Evolutionary conservation across 805 yeast species (phyloP).

Genomic region (Geotrichum ghanense): DNA sequence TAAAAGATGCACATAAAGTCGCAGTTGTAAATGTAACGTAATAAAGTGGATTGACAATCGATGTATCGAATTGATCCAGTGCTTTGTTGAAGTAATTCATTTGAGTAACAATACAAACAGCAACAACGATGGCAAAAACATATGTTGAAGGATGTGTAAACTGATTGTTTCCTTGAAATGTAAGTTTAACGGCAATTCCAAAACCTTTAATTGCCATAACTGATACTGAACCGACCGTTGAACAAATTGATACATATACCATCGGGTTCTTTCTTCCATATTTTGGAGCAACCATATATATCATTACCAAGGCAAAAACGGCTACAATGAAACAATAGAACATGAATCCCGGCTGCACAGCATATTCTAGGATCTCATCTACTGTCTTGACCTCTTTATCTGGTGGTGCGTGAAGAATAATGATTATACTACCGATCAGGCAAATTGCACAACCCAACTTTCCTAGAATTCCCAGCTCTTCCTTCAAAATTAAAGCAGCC

Average conservation of each 20-base stretch:
- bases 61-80: conserved; percentile 83
- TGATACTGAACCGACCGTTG: conserved; percentile 80
- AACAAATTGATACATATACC: conserved; percentile 82
- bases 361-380: conserved; percentile 75
- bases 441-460: conserved; percentile 91
- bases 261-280: conserved; percentile 76
- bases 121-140: conserved; percentile 66
- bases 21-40: conserved; percentile 88
- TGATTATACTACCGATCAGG: conserved; percentile 75
- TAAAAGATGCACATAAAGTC: conserved; percentile 75
- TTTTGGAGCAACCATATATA: conserved; percentile 70
- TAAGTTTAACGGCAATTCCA: conserved; percentile 81
- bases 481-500: conserved; percentile 75
- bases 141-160: conserved; percentile 78
- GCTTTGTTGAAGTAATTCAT: conserved; percentile 94
- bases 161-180: conserved; percentile 78
- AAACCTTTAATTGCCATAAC: conserved; percentile 90
- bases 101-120: conserved; percentile 73
- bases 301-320: conserved; percentile 62
- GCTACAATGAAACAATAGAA: conserved; percentile 53
- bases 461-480: conserved; percentile 78
- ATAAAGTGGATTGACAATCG: conserved; percentile 82
- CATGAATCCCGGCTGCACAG: conserved; percentile 62
- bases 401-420: conserved; percentile 88
- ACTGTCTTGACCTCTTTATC: conserved; percentile 82